phyloP scores from a whole-genome alignment of 805 yeast species.

The Saturnispora zaruensis region DNA sequence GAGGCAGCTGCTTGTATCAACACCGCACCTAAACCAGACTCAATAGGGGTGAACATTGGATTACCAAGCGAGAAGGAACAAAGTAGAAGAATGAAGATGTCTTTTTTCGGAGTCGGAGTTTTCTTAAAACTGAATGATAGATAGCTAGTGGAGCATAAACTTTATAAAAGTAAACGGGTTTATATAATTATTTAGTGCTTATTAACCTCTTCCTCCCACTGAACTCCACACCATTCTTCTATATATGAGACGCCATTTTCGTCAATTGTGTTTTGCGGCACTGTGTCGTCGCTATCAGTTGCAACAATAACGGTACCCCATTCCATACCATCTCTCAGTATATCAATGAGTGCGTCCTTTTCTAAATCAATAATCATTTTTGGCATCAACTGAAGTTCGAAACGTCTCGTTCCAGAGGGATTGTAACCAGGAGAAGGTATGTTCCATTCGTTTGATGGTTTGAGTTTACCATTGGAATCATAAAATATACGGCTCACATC shows the following conservation, averaged over 20 bases:
- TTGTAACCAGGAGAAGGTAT: constrained; percentile 56
- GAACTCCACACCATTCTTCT: constrained; percentile 24
- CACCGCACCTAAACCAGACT: constrained; percentile 37
- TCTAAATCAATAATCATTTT: constrained; percentile 81
- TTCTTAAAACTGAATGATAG: not conserved
- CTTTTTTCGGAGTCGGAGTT: not conserved
- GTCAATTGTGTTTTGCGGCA: constrained; percentile 14
- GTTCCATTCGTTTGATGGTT: constrained; percentile 16
- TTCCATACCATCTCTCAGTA: constrained; percentile 72
- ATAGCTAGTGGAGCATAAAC: not conserved
- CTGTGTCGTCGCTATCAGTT: constrained; percentile 32
- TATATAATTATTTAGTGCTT: not conserved
- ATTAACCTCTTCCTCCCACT: constrained; percentile 20
- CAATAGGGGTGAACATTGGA: constrained; percentile 38
- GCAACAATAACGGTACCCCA: constrained; percentile 93
- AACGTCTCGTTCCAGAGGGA: constrained; percentile 51
- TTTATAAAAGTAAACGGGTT: not conserved
- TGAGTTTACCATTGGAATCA: constrained; percentile 19
- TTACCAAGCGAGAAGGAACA: not conserved
- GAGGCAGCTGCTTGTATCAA: constrained; percentile 40
- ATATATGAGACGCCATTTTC: constrained; percentile 17
- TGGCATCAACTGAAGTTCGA: constrained; percentile 93
- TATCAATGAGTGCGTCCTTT: constrained; percentile 30
- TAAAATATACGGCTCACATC: constrained; percentile 38
- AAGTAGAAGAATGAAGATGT: not conserved